Evolutionary conservation across 768 basidiomycete genomes (phyloP).

Genomic region (Amanita polypyramis): DNA sequence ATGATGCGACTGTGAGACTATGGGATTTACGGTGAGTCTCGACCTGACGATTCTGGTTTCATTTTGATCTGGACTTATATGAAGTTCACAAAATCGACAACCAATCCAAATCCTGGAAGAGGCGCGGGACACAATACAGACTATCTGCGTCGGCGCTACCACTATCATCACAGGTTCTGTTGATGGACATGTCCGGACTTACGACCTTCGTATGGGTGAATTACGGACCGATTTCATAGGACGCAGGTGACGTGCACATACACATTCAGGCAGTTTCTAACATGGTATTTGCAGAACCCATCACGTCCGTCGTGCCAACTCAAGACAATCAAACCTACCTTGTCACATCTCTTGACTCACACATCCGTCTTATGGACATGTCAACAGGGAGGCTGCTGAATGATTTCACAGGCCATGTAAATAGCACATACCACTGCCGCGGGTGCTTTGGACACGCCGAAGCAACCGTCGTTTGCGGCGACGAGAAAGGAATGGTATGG

Average conservation of each 20-base stretch:
- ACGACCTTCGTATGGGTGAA: constrained; percentile 92
- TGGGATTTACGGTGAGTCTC: constrained; percentile 79
- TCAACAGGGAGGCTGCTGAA: constrained; percentile 77
- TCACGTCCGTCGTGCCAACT: constrained; percentile 75
- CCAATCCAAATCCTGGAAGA: constrained; percentile 90
- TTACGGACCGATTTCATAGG: constrained; percentile 85
- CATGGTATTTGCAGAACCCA: constrained; percentile 49
- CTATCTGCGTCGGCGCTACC: constrained; percentile 55
- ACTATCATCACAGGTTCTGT: constrained; percentile 77
- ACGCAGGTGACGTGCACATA: constrained; percentile 38
- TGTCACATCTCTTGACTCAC: constrained; percentile 75
- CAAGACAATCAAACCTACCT: constrained; percentile 74
- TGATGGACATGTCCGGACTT: constrained; percentile 86
- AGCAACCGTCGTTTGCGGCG: constrained; percentile 74
- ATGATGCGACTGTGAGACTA: constrained; percentile 80
- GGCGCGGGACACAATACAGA: constrained; percentile 79
- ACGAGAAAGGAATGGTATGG: constrained; percentile 86
- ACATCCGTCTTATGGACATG: constrained; percentile 78
- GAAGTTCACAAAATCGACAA: constrained; percentile 67
- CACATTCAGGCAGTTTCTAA: constrained; percentile 5
- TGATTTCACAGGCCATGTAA: constrained; percentile 70
- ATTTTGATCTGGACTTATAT: background rate
- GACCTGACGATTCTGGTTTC: background rate
- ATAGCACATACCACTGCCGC: constrained; percentile 67
- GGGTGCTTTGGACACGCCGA: constrained; percentile 81